Percentiles rank a stretch among this genome's conserved stretches.
Evolutionary conservation across 208 protist genomes (phyloP).

Genomic region (Trypanosoma melophagium): DNA sequence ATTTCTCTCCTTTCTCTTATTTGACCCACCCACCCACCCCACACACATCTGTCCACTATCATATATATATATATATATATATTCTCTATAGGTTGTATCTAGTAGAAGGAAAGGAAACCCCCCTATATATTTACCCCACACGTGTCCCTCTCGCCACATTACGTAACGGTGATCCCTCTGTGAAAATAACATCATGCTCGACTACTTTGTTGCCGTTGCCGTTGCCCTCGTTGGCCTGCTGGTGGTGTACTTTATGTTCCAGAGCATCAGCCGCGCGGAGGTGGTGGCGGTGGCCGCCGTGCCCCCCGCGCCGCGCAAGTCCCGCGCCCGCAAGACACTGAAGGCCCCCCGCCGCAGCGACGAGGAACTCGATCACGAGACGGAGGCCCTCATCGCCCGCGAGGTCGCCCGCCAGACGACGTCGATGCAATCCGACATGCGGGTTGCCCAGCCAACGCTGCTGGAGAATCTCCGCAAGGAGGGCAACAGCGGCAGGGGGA

Average conservation of each 20-base stretch:
- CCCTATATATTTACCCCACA: no score
- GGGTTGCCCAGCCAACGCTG: conserved; percentile 37
- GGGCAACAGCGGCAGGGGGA: background rate
- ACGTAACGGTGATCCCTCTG: no score
- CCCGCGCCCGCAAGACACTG: conserved; percentile 35
- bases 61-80: conserved; percentile 3
- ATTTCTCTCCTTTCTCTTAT: background rate
- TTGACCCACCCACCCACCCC: no score
- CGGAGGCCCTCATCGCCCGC: conserved; percentile 64
- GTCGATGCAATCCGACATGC: conserved; percentile 58
- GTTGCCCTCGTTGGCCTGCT: conserved; percentile 54
- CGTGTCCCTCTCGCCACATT: no score
- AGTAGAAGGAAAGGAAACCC: background rate
- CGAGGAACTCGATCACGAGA: conserved; percentile 52
- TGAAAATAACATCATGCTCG: conserved; percentile 35
- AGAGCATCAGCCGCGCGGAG: conserved; percentile 47
- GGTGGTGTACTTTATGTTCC: conserved; percentile 76
- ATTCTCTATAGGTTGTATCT: no score
- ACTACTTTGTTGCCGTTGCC: conserved; percentile 69
- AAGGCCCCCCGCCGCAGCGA: conserved; percentile 36
- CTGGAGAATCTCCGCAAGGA: conserved; percentile 50
- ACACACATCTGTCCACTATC: no score
- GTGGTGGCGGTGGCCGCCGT: conserved; percentile 14
- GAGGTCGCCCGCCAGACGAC: conserved; percentile 52
- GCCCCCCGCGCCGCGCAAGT: conserved; percentile 25